These are phyloP conservation scores for Oidium heveae DNA, from an alignment of 2,329 filamentous ascomycete species.

Conservation along the genomic window DNA sequence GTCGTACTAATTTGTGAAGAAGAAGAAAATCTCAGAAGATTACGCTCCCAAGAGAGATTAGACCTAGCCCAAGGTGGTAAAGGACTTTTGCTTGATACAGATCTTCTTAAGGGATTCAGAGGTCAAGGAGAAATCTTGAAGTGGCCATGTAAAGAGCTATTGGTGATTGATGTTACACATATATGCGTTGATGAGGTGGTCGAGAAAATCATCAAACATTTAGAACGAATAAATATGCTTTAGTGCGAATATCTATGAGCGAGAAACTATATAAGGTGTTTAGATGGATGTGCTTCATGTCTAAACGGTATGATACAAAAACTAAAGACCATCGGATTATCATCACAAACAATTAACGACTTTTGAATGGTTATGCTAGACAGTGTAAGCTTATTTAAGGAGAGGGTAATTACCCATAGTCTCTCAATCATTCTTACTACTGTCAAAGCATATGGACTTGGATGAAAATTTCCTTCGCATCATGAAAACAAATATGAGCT, in stretches of 20 bases:
- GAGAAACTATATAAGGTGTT: too few relatives aligned
- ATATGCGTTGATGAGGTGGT: neutral
- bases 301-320: too few relatives aligned
- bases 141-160: neutral
- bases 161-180: slow-evolving; percentile 1
- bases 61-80: neutral
- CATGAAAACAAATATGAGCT: too few relatives aligned
- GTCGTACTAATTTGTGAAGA: slow-evolving; percentile 1
- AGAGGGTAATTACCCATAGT: too few relatives aligned
- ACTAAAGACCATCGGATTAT: too few relatives aligned
- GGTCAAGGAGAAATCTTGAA: neutral
- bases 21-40: neutral
- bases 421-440: too few relatives aligned
- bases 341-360: too few relatives aligned
- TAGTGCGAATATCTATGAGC: neutral
- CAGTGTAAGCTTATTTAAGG: too few relatives aligned
- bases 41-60: neutral
- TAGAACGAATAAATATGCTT: neutral
- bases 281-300: too few relatives aligned
- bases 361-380: too few relatives aligned
- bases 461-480: too few relatives aligned
- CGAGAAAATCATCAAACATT: neutral
- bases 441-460: too few relatives aligned
- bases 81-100: neutral
- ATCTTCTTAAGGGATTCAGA: neutral